phyloP scores from a whole-genome alignment of 2,329 filamentous ascomycete species.

The Penicillium sp. region DNA sequence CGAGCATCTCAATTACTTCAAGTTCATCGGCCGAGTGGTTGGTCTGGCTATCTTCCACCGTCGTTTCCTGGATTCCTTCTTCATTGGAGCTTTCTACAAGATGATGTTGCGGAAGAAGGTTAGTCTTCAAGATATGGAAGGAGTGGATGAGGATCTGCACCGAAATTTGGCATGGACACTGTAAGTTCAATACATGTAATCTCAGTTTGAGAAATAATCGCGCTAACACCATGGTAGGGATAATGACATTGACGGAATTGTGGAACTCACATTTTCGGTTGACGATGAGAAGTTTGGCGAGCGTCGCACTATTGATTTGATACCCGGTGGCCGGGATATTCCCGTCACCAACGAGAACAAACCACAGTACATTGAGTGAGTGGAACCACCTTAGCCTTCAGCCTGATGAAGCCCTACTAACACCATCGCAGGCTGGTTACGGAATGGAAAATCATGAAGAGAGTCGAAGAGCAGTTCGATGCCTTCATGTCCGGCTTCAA shows the following conservation, averaged over 20 bases:
- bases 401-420: neutral
- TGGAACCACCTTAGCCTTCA: slow-evolving; percentile 9
- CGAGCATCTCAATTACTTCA: slow-evolving; percentile 99
- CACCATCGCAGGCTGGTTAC: slow-evolving; percentile 68
- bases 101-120: slow-evolving; percentile 97
- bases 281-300: slow-evolving; percentile 98
- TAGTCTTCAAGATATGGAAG: slow-evolving; percentile 91
- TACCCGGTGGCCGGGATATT: slow-evolving; percentile 83
- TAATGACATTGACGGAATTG: slow-evolving; percentile 91
- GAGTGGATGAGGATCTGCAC: slow-evolving; percentile 97
- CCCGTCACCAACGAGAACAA: slow-evolving; percentile 99
- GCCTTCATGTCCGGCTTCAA: slow-evolving; percentile 97
- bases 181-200: slow-evolving; percentile 38
- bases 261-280: slow-evolving; percentile 94
- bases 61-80: slow-evolving; percentile 96
- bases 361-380: slow-evolving; percentile 92
- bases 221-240: slow-evolving; percentile 53
- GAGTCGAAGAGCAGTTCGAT: slow-evolving; percentile 96
- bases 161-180: slow-evolving; percentile 95
- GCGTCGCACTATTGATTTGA: slow-evolving; percentile 88
- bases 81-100: slow-evolving; percentile 98
- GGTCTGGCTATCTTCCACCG: slow-evolving; percentile 97
- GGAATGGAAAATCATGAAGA: slow-evolving; percentile 98
- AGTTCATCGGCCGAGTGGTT: slow-evolving; percentile 97
- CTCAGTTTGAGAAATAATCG: neutral